Base-by-base conservation (phyloP, 164 flowering plant genomes). In the Vitis amurensis region DNA sequence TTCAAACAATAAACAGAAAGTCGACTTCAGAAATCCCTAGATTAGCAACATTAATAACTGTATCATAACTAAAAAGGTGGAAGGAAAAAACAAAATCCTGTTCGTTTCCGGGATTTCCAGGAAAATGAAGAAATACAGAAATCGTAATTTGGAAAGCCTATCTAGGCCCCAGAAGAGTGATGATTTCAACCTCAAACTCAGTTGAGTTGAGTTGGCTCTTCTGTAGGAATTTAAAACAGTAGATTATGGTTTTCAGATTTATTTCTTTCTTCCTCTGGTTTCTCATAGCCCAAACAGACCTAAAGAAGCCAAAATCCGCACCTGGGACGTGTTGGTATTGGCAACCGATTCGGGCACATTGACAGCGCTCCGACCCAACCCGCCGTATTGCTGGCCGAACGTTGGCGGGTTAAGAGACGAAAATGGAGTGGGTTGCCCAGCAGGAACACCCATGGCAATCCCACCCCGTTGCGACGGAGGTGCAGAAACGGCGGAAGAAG, bases 381-480 rank as follows among this genome's bases (percentile, higher is more conserved):
- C 87, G 57, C 80, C 82, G 57, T 66, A 84, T 31, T 76, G 88
- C 71, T 78, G 89, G 1, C 80, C 82, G 31, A 79, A 84, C 49
- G 84, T 37, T 37, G 44, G 44, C 44, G 44, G 44, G 44, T 37
- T 37, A 0, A 37, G 72, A 7, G 88, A 68, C 0, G 89, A 71
- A 65, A 81, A 85, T 1, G 87, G 66, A 2, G 85, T 4, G 1
- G 87, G 78, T 7, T 76, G 80, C 19, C 79, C 64, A 11, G 91
- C 86, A 1, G 95, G 91, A 6, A 87, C 91, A n/a, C 92, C 91
- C 49, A 84, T 75, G 47, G 91, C 88, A 31, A 88, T 73, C 14
- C 91, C 88, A 2, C 83, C 82, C 50, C 89, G 77, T 44, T 71
- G 84, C 48, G 64, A 55, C 0, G 72, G 80, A 30, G 74, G 62